Evolutionary conservation across 2,329 filamentous ascomycete genomes (phyloP).

Genomic region (Fusarium nurragi): DNA sequence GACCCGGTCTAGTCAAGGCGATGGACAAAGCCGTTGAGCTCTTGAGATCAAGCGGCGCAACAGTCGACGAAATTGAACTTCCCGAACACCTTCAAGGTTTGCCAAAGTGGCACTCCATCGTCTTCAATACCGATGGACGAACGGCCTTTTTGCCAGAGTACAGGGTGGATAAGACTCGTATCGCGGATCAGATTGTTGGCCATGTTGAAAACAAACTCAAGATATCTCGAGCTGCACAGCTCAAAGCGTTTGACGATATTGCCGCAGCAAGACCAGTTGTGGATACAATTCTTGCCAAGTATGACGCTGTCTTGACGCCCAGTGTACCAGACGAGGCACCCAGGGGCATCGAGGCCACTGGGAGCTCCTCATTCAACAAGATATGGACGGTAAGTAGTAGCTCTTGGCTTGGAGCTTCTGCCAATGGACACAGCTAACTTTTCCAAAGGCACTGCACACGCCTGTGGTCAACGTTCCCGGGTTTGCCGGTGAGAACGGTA

Average conservation of each 20-base stretch:
- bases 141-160: constrained; percentile 64
- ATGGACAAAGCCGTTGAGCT: constrained; percentile 50
- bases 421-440: too few relatives aligned
- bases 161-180: constrained; percentile 52
- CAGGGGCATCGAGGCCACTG: constrained; percentile 58
- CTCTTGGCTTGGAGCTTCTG: too few relatives aligned
- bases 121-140: constrained; percentile 59
- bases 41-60: constrained; percentile 55
- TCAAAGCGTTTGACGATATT: constrained; percentile 62
- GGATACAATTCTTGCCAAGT: constrained; percentile 59
- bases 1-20: constrained; percentile 51
- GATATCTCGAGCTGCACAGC: constrained; percentile 55
- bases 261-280: constrained; percentile 60
- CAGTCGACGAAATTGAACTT: constrained; percentile 61
- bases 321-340: constrained; percentile 68
- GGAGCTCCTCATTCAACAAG: constrained; percentile 59
- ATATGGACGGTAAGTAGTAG: constrained; percentile 62
- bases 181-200: constrained; percentile 52
- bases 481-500: constrained; percentile 20
- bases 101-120: constrained; percentile 54
- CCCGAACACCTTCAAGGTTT: constrained; percentile 52
- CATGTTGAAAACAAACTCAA: constrained; percentile 59
- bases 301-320: constrained; percentile 65
- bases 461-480: constrained; percentile 33
- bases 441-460: constrained; percentile 15